phyloP scores from a whole-genome alignment of 805 yeast genomes.

The Nakazawaea laoshanensis region DNA sequence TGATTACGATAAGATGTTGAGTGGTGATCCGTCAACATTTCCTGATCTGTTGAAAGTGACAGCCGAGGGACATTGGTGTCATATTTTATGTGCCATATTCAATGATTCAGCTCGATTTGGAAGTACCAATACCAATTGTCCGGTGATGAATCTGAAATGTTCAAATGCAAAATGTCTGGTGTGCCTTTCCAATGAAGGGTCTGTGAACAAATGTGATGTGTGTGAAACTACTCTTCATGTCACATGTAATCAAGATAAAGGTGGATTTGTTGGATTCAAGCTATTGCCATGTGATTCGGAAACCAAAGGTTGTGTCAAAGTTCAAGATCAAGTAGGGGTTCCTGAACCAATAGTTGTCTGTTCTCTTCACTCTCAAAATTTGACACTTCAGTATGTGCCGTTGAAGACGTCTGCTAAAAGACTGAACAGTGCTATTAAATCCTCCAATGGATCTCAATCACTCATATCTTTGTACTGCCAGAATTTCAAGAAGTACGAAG shows the following conservation, averaged over 20 bases:
- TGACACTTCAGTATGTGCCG: conserved; percentile 15
- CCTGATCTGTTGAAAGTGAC: conserved; percentile 72
- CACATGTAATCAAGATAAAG: conserved; percentile 46
- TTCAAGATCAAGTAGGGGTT: conserved; percentile 25
- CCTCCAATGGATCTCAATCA: conserved; percentile 23
- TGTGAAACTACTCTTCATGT: conserved; percentile 38
- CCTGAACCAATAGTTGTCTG: conserved; percentile 38
- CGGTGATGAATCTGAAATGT: conserved; percentile 30
- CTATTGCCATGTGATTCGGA: conserved; percentile 20
- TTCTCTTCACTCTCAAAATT: conserved; percentile 22
- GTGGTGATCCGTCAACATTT: conserved; percentile 22
- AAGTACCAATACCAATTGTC: conserved; percentile 33
- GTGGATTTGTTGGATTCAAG: conserved; percentile 47
- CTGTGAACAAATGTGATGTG: conserved; percentile 34
- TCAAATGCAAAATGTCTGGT: conserved; percentile 30
- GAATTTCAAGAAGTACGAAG: conserved; percentile 18
- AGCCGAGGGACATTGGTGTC: conserved; percentile 65
- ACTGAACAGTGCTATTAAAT: conserved; percentile 15
- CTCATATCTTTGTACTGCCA: conserved; percentile 30
- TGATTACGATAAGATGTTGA: conserved; percentile 35
- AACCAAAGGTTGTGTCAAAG: conserved; percentile 14
- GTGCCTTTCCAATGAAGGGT: conserved; percentile 41
- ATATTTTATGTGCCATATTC: conserved; percentile 62
- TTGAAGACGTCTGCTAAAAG: conserved; percentile 25
- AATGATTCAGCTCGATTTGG: conserved; percentile 36